Percentiles rank a stretch among this genome's conserved stretches.
These are phyloP conservation scores for Pneumocystis murina DNA, from an alignment of 1,139 yeast genomes.

Conservation along the genomic window DNA sequence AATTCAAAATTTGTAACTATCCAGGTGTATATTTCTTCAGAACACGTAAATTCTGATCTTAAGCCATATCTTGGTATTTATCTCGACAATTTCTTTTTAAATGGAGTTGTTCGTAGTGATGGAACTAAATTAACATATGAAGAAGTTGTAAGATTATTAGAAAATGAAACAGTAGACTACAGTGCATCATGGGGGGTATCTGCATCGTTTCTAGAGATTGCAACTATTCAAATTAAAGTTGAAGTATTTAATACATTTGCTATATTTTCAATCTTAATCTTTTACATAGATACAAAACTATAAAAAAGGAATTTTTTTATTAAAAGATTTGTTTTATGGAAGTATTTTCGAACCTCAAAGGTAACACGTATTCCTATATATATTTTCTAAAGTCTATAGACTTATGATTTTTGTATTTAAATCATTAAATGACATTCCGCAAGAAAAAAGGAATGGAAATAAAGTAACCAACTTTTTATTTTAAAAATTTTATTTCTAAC, in stretches of 20 bases:
- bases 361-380: slow-evolving; percentile 3
- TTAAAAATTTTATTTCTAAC: neutral
- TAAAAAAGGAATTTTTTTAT: slow-evolving; percentile 59
- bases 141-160: slow-evolving; percentile 55
- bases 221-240: slow-evolving; percentile 44
- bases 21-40: slow-evolving; percentile 49
- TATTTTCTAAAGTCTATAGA: neutral
- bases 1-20: slow-evolving; percentile 70
- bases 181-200: slow-evolving; percentile 40
- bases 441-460: slow-evolving; percentile 65
- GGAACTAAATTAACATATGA: slow-evolving; percentile 53
- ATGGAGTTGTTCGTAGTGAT: slow-evolving; percentile 54
- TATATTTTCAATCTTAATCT: neutral
- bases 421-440: slow-evolving; percentile 59
- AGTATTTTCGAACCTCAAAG: slow-evolving; percentile 61
- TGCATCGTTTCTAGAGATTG: slow-evolving; percentile 48
- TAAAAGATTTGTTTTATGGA: slow-evolving; percentile 45
- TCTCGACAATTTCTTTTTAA: slow-evolving; percentile 49
- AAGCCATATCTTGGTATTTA: slow-evolving; percentile 52
- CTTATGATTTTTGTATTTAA: slow-evolving; percentile 59
- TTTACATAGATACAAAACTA: slow-evolving; percentile 32
- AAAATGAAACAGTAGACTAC: slow-evolving; percentile 48
- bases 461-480: slow-evolving; percentile 48
- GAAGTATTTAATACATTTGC: slow-evolving; percentile 25
- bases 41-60: slow-evolving; percentile 39